Evolutionary conservation across 1,139 yeast species (phyloP), one percentile per base, ranked within the genome.

Genomic region (Scheffersomyces quercinus): DNA sequence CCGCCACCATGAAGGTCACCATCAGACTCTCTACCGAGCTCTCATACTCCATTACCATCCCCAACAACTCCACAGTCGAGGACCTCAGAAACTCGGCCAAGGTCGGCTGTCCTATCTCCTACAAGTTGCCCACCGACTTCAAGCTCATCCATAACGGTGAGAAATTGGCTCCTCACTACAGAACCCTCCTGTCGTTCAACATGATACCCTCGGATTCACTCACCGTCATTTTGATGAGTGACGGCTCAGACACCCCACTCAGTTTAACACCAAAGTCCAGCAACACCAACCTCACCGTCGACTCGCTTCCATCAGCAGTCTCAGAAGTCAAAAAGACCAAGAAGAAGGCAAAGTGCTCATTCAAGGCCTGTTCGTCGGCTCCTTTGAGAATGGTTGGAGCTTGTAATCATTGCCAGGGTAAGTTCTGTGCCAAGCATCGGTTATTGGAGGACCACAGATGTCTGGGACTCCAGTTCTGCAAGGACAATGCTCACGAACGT

Each of bases 371-470:
- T 65, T 70, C 76, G 29, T 76, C 86, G 12, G 72, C 81, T 3
- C 89, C 93, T 1, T 77, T 88, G 46, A 79, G 95, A 51, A 86
- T 89, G 70, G 95, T 88, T 33, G 97, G 97, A 34, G 90, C 85
- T 63, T 90, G 97, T 64, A 79, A 83, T 45, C 88, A 84, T 59
- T 90, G 97, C 63, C 82, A 82, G 42, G 96, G 96, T 37, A 86
- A 85, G 59, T 89, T 82, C 64, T 89, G 97, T 65, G 87, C 95
- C 34, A 85, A 85, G 59, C 97, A 89, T 67, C 75, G 97, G 47
- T 75, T 90, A 47, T 74, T 89, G 65, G 97, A 89, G 65, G 89
- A 85, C 64, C 97, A 89, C 66, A 65, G 79, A 48, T 89, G 97
- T 62, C 72, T 77, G 47, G 95, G 95, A 7, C 77, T 89, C 49